Conservation (phyloP, 345 rosid genomes). For the Luvunga scandens region DNA sequence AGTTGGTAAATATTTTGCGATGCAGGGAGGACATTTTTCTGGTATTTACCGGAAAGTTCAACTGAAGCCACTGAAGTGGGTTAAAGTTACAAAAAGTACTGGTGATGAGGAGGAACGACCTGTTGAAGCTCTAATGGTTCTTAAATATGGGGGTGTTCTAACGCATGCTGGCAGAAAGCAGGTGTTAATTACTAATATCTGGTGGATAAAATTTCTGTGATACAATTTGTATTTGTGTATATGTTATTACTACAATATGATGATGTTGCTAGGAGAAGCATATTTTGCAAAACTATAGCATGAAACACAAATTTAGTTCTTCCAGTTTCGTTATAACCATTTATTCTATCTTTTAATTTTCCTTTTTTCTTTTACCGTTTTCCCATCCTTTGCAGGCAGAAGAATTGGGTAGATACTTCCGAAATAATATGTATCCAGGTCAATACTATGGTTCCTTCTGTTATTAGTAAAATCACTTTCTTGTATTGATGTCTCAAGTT, state of each 20-base stretch:
- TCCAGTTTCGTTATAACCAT: neutral
- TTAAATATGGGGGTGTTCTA: slow-evolving; percentile 98
- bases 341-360: slow-evolving; percentile 7
- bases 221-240: neutral
- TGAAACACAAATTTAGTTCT: neutral
- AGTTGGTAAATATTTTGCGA: slow-evolving; percentile 15
- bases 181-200: slow-evolving; percentile 37
- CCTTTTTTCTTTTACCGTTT: neutral
- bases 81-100: slow-evolving; percentile 61
- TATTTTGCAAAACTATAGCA: neutral
- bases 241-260: neutral
- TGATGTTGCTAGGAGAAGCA: slow-evolving; percentile 5
- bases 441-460: slow-evolving; percentile 13
- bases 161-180: slow-evolving; percentile 99
- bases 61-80: slow-evolving; percentile 93
- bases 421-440: slow-evolving; percentile 99
- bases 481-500: neutral
- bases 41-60: slow-evolving; percentile 99
- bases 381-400: slow-evolving; percentile 78
- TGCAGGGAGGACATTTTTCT: slow-evolving; percentile 98
- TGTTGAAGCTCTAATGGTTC: slow-evolving; percentile 95
- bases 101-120: slow-evolving; percentile 98
- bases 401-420: slow-evolving; percentile 95
- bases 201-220: neutral
- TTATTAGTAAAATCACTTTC: neutral